Evolutionary conservation across 805 yeast genomes (phyloP), one percentile per base, ranked within the genome.

Genomic region (Teunomyces panamensis): DNA sequence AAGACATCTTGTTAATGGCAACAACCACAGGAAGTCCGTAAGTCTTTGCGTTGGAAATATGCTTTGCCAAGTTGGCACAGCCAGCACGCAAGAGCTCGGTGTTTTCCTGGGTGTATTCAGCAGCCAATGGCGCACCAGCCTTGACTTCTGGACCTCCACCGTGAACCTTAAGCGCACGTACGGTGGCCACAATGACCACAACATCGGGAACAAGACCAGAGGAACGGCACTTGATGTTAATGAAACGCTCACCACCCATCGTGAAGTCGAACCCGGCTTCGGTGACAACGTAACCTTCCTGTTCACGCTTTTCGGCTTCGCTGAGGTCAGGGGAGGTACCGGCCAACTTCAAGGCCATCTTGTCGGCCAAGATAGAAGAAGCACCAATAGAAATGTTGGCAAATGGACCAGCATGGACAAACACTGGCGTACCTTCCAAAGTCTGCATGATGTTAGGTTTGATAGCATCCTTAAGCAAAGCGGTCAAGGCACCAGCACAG

Each of bases 181-280:
- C 85, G 33, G 95, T 87, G 45, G 95, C 94, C 50, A 87, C 95
- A 57, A 87, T 77, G 42, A 87, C 89, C 53, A 87, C 86, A 41
- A 80, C 83, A 64, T 87, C 89, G 14, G 95, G 95, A 28, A 74
- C 75, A 52, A 86, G 73, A 7, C 92, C 94, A n/a, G 89, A 82
- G 8, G 90, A 78, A 63, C 94, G 79, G 65, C 91, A 84, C 67
- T 87, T 87, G 71, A 87, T 87, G 68, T 87, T 85, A 66, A 85
- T 75, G 68, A 87, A 87, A 69, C 95, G 75, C 73, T 87, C 95
- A 66, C 95, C 95, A 63, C 95, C 95, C 95, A 87, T 87, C 44
- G 94, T 87, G 75, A 87, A 87, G 68, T 87, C 95, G 70, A 87
- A 87, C 52, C 95, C 95, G 14, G 95, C 95, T 67, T 87, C 95